These are phyloP conservation scores for Yamadazyma pseudoaaseri DNA, from an alignment of 1,139 yeast genomes.

Conservation along the genomic window DNA sequence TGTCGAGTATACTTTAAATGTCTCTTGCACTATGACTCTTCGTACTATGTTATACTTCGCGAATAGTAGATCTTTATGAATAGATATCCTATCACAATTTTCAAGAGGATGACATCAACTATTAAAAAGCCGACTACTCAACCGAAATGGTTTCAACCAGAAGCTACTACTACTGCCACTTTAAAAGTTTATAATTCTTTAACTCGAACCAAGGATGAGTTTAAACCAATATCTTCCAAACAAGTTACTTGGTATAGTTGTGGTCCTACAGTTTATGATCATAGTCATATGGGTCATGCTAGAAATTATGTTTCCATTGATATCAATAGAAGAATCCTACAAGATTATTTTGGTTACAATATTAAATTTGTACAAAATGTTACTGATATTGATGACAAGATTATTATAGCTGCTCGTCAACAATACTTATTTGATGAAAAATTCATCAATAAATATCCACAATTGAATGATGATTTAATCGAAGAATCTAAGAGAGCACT, in stretches of 20 bases:
- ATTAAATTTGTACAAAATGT: slow-evolving; percentile 90
- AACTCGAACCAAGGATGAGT: slow-evolving; percentile 77
- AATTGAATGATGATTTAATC: slow-evolving; percentile 37
- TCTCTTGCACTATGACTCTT: too few species aligned
- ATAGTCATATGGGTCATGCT: slow-evolving; percentile 99
- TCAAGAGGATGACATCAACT: slow-evolving; percentile 22
- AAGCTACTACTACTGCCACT: slow-evolving; percentile 8
- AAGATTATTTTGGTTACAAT: slow-evolving; percentile 88
- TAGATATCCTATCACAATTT: slow-evolving; percentile 9
- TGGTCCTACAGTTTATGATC: slow-evolving; percentile 98
- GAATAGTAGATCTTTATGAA: too few species aligned
- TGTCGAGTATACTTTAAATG: too few species aligned
- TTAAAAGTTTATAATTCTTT: slow-evolving; percentile 67
- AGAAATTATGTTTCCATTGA: slow-evolving; percentile 94
- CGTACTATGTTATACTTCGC: too few species aligned
- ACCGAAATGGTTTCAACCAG: slow-evolving; percentile 41
- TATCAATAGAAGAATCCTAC: slow-evolving; percentile 82
- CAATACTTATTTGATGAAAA: slow-evolving; percentile 68
- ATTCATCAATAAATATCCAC: slow-evolving; percentile 33
- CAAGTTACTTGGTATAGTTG: slow-evolving; percentile 94
- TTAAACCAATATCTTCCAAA: slow-evolving; percentile 60
- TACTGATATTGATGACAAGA: slow-evolving; percentile 96
- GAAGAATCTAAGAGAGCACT: slow-evolving; percentile 44
- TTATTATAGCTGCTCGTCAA: slow-evolving; percentile 92
- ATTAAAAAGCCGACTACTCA: slow-evolving; percentile 32